These are phyloP conservation scores for Penicillium sp. DNA, from an alignment of 2,329 filamentous ascomycete genomes.

Conservation along the genomic window DNA sequence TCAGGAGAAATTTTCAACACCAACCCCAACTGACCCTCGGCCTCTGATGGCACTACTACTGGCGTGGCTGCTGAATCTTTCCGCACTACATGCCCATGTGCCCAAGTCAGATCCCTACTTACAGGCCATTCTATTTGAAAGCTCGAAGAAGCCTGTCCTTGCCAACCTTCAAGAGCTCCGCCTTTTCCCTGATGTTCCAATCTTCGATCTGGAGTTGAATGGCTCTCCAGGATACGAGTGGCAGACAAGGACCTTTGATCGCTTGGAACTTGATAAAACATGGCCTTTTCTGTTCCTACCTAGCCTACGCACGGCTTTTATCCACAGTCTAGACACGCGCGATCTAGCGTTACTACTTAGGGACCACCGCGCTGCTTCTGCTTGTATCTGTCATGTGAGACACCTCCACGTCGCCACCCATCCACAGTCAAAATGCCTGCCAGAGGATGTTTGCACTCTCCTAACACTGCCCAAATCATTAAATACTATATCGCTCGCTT, in stretches of 20 bases:
- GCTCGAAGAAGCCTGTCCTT: neutral
- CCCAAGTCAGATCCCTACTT: constrained; percentile 9
- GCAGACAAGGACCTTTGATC: neutral
- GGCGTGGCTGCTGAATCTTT: constrained; percentile 1
- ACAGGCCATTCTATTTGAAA: neutral
- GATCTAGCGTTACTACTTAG: neutral
- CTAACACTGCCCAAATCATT: neutral
- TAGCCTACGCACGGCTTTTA: neutral
- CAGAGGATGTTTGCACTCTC: neutral
- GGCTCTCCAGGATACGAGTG: too few species aligned
- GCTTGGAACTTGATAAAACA: neutral
- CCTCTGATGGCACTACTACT: constrained; percentile 19
- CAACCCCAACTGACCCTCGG: neutral
- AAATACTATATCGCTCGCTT: constrained; percentile 7
- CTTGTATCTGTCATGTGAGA: neutral
- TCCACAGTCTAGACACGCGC: constrained; percentile 4
- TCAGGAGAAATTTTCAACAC: too few species aligned
- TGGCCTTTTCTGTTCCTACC: constrained; percentile 7
- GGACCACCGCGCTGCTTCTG: neutral
- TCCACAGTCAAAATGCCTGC: neutral
- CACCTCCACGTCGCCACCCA: neutral
- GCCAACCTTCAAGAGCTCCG: neutral
- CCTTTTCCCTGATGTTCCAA: neutral
- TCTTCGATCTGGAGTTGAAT: neutral
- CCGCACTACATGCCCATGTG: constrained; percentile 11